A percentile compares a stretch with the other conserved stretches of the same genome.
Evolutionary conservation across 495 filamentous ascomycete genomes (phyloP).

Genomic region (Podospora pseudocomata): DNA sequence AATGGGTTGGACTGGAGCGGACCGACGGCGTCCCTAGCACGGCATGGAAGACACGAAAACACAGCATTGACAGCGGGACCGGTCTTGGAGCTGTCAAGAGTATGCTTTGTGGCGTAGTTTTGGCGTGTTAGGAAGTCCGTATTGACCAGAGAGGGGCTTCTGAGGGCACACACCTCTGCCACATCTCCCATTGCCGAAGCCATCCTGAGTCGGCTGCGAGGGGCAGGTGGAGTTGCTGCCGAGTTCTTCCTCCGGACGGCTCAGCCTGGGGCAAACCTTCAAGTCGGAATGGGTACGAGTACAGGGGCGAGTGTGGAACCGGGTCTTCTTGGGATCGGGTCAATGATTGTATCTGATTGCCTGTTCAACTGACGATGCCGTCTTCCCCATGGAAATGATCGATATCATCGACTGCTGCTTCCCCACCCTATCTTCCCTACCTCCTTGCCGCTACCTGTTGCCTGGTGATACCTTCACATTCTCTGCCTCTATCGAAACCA

Average conservation of each 20-base stretch:
- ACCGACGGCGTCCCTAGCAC: not conserved
- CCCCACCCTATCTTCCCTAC: conserved; percentile 15
- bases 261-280: not conserved
- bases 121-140: not conserved
- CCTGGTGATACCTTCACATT: conserved; percentile 17
- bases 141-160: not conserved
- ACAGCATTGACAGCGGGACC: not conserved
- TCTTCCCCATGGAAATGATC: not conserved
- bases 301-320: not conserved
- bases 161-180: not conserved
- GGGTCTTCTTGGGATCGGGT: not conserved
- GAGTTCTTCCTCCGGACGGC: not conserved
- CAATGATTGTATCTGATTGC: conserved; percentile 8
- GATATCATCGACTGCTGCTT: not conserved
- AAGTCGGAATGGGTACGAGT: not conserved
- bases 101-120: not conserved
- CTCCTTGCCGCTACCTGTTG: conserved; percentile 1
- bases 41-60: not conserved
- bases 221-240: not conserved
- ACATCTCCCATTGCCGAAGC: not conserved
- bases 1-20: not conserved
- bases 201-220: not conserved
- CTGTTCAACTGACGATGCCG: not conserved
- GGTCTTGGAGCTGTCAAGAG: not conserved
- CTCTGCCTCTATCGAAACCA: conserved; percentile 21